A percentile compares a stretch with the other conserved stretches of the same genome.
These are phyloP conservation scores for Mangifera indica DNA, from an alignment of 345 rosid genomes.

Conservation along the genomic window DNA sequence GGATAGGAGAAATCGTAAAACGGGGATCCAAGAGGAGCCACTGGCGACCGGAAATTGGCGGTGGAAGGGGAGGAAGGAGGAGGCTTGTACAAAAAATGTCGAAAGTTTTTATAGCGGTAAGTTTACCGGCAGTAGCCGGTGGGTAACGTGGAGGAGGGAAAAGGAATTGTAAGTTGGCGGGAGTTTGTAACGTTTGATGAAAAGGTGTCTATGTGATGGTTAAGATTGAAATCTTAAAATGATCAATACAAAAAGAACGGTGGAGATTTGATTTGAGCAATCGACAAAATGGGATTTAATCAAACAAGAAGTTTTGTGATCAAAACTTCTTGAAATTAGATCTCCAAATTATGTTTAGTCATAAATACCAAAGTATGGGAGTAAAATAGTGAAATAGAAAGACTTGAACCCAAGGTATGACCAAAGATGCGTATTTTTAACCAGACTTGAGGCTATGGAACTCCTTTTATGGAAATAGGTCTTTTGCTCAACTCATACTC, in stretches of 20 bases:
- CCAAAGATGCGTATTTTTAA: too few relatives aligned
- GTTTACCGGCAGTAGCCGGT: slow-evolving; percentile 25
- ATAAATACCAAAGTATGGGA: too few relatives aligned
- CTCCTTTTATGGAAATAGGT: too few relatives aligned
- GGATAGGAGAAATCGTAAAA: not conserved
- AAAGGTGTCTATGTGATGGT: not conserved
- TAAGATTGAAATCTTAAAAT: not conserved
- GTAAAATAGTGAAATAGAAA: too few relatives aligned
- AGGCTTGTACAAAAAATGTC: not conserved
- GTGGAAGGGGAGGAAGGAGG: not conserved
- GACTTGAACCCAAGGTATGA: too few relatives aligned
- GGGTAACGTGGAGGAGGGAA: slow-evolving; percentile 16
- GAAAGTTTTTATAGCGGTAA: not conserved
- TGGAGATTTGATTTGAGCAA: too few relatives aligned
- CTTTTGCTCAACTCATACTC: too few relatives aligned
- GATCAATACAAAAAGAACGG: not conserved
- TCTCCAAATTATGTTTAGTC: too few relatives aligned
- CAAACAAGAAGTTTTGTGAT: too few relatives aligned
- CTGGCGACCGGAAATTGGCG: slow-evolving; percentile 14
- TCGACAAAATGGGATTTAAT: too few relatives aligned
- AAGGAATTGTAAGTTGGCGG: slow-evolving; percentile 19
- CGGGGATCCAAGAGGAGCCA: not conserved
- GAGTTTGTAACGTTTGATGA: slow-evolving; percentile 18
- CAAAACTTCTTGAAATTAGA: too few relatives aligned
- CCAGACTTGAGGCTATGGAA: too few relatives aligned